Evolutionary conservation across 164 flowering plant genomes (phyloP).

Genomic region (Magnolia officinalis): DNA sequence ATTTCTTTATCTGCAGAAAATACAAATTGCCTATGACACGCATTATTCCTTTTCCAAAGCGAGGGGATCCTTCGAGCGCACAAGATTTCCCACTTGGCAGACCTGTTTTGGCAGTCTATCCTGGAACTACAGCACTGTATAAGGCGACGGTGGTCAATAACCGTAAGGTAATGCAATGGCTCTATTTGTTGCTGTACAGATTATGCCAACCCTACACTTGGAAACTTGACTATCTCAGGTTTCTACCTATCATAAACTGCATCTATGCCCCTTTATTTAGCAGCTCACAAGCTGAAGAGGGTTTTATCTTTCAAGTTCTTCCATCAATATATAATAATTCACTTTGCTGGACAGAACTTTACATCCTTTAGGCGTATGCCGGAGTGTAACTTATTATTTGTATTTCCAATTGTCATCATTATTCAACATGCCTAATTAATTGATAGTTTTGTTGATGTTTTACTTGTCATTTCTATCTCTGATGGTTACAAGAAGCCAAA

Average conservation of each 20-base stretch:
- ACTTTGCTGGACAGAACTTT: too few relatives aligned
- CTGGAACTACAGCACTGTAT: conserved; percentile 87
- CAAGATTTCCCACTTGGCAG: conserved; percentile 73
- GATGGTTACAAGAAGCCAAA: background rate
- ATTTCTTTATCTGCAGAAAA: conserved; percentile 37
- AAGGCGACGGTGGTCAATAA: conserved; percentile 88
- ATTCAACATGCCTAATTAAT: background rate
- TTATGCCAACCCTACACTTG: background rate
- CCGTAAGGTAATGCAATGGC: conserved; percentile 56
- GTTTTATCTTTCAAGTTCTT: background rate
- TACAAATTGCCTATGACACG: conserved; percentile 79
- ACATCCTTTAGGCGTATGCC: background rate
- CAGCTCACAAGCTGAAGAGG: background rate
- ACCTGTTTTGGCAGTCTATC: conserved; percentile 95
- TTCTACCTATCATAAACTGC: background rate
- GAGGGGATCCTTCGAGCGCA: conserved; percentile 59
- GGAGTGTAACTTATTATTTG: background rate
- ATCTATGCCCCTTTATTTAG: background rate
- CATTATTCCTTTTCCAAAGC: conserved; percentile 81
- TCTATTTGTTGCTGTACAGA: background rate
- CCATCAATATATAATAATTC: background rate
- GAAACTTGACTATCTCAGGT: background rate
- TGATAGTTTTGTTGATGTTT: background rate
- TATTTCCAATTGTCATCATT: background rate
- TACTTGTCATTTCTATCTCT: background rate